phyloP scores from a whole-genome alignment of 805 yeast species.

The Grigorovia transvaalensis region DNA sequence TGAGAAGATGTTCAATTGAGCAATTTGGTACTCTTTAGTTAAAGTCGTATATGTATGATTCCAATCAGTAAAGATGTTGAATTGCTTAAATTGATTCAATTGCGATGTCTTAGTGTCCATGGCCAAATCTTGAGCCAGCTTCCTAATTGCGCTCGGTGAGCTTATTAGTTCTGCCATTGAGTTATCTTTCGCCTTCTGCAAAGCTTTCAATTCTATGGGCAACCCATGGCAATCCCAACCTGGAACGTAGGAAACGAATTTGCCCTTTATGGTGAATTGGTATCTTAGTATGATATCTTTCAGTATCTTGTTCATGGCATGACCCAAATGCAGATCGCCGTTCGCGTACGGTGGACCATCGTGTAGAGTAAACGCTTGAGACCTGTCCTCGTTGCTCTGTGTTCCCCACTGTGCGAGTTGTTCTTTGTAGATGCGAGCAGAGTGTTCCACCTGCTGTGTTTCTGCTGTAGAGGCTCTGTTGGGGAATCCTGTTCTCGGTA shows the following conservation, averaged over 20 bases:
- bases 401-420: constrained; percentile 32
- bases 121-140: constrained; percentile 49
- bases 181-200: constrained; percentile 39
- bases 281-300: constrained; percentile 78
- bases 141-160: background rate
- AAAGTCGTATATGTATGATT: constrained; percentile 63
- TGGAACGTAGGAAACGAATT: constrained; percentile 62
- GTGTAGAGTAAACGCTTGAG: constrained; percentile 56
- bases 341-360: constrained; percentile 99
- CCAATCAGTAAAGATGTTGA: constrained; percentile 83
- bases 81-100: constrained; percentile 47
- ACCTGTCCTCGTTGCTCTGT: background rate
- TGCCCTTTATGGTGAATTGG: constrained; percentile 52
- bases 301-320: constrained; percentile 78
- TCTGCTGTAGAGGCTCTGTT: constrained; percentile 42
- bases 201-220: constrained; percentile 87
- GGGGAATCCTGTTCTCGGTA: constrained; percentile 66
- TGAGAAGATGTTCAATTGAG: constrained; percentile 64
- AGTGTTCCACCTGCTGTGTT: constrained; percentile 9
- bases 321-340: constrained; percentile 87
- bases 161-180: constrained; percentile 19
- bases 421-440: constrained; percentile 44
- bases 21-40: constrained; percentile 55
- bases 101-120: constrained; percentile 54
- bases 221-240: constrained; percentile 99